phyloP scores from a whole-genome alignment of 805 yeast species.

The Danielia reshetovae region DNA sequence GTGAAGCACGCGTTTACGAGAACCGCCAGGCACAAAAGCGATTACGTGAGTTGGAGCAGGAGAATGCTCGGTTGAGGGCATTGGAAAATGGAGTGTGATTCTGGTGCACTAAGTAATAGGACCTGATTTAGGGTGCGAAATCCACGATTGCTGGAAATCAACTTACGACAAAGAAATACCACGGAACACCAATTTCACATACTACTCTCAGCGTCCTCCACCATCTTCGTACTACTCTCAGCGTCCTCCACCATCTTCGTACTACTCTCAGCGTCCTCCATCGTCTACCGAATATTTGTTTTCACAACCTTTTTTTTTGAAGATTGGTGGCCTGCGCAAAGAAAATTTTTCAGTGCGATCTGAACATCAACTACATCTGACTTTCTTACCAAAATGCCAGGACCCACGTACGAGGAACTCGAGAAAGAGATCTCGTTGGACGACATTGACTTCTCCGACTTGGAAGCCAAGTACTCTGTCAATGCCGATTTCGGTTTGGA shows the following conservation, averaged over 20 bases:
- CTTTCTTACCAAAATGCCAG: conserved; percentile 11
- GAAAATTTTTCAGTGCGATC: neutral
- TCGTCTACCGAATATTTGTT: too few species aligned
- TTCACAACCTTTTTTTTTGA: too few species aligned
- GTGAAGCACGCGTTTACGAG: conserved; percentile 66
- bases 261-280: too few species aligned
- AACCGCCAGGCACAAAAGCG: conserved; percentile 50
- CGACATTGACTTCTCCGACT: conserved; percentile 76
- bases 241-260: too few species aligned
- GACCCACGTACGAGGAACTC: conserved; percentile 24
- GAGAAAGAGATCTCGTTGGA: conserved; percentile 38
- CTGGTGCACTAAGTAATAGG: neutral
- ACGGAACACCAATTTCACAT: too few species aligned
- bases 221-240: too few species aligned
- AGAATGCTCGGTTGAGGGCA: conserved; percentile 28
- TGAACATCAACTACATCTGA: conserved; percentile 1
- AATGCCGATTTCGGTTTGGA: conserved; percentile 59
- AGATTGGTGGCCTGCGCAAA: too few species aligned
- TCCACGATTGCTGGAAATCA: too few species aligned
- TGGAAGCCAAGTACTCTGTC: conserved; percentile 71
- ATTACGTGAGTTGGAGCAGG: conserved; percentile 51
- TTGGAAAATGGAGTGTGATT: neutral
- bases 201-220: too few species aligned
- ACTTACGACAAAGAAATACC: too few species aligned
- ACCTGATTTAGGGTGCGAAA: neutral